phyloP scores from a whole-genome alignment of 1,139 yeast species.

The Yamadazyma buinensis region DNA sequence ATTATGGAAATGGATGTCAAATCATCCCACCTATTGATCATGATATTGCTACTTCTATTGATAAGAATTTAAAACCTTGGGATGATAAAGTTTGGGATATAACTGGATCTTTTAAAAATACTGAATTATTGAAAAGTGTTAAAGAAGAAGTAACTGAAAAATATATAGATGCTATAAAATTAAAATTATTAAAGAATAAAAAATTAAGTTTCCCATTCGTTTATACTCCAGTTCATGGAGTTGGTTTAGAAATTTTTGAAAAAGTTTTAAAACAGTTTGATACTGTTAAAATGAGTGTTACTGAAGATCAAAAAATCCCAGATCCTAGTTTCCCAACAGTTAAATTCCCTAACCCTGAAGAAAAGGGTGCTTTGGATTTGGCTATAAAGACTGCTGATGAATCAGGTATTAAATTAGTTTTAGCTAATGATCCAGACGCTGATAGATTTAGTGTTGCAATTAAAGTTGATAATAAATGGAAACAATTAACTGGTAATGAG shows the following conservation, averaged over 20 bases:
- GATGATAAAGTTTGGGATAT: slow-evolving; percentile 47
- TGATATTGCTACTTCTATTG: slow-evolving; percentile 65
- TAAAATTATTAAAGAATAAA: slow-evolving; percentile 21
- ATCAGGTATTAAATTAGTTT: slow-evolving; percentile 47
- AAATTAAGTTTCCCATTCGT: slow-evolving; percentile 46
- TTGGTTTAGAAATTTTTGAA: slow-evolving; percentile 57
- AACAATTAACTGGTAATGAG: slow-evolving; percentile 87
- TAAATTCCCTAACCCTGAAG: slow-evolving; percentile 92
- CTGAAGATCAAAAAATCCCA: slow-evolving; percentile 62
- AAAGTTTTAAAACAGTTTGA: slow-evolving; percentile 27
- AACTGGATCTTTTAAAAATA: slow-evolving; percentile 23
- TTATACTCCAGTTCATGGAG: slow-evolving; percentile 96
- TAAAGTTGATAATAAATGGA: slow-evolving; percentile 53
- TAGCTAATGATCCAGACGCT: slow-evolving; percentile 97
- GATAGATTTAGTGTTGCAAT: slow-evolving; percentile 84
- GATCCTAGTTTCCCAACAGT: slow-evolving; percentile 88
- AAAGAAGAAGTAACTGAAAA: slow-evolving; percentile 28
- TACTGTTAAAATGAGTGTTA: slow-evolving; percentile 28
- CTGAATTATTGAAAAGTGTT: slow-evolving; percentile 21
- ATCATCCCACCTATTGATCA: slow-evolving; percentile 89
- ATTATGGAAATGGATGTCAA: slow-evolving; percentile 92
- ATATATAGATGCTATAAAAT: slow-evolving; percentile 32
- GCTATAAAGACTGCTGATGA: slow-evolving; percentile 59
- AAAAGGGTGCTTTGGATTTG: slow-evolving; percentile 78
- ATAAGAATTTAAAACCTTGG: slow-evolving; percentile 62